Evolutionary conservation across 441 rosid genomes (phyloP), one percentile per base, ranked within the genome.

Genomic region (Bocquillonia castaneifolia): DNA sequence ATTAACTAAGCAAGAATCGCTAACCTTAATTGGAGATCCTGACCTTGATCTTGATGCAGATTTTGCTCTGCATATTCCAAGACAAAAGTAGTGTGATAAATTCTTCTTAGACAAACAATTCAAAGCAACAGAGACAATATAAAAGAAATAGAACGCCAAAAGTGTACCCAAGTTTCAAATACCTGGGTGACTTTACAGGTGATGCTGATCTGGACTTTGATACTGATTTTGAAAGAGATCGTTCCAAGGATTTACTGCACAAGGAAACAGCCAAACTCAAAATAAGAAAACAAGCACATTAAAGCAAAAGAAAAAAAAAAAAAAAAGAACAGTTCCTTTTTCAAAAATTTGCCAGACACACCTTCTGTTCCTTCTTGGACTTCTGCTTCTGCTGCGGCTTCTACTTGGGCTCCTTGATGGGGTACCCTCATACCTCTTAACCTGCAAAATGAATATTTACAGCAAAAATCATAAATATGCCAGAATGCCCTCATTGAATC

Each of bases 201-300:
- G 97, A 88, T 14, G 90, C 86, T 32, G 98, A 92, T 73, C 83
- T 80, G 28, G 95, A 90, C 71, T 82, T 86, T 58, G 91, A 83
- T 18, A 80, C 71, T 6, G 97, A 92, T 68, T 82, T 85, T 17
- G 92, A 84, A 44, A 52, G 75, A 36, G 90, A 79, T 14, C 83
- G 80, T 52, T 83, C 89, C 51, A 68, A 55, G 63, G 98, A 86
- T 84, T 80, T 86, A 76, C 97, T 86, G 84, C 64, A 64, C 20
- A 52, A 40, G 20, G 36, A 58, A 47, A 60, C 18, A 6, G 39
- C 8, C 36, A 48, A 40, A 26, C 2, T 37, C 3, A 36, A 50
- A 15, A 45, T 32, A 14, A 56, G 37, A 31, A 20, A 23, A 36
- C 54, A 23, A 44, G 17, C 26, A 36, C 40, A 25, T n/a, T 25